Conservation (phyloP, 805 yeast genomes). For the Candida vartiovaarae region DNA sequence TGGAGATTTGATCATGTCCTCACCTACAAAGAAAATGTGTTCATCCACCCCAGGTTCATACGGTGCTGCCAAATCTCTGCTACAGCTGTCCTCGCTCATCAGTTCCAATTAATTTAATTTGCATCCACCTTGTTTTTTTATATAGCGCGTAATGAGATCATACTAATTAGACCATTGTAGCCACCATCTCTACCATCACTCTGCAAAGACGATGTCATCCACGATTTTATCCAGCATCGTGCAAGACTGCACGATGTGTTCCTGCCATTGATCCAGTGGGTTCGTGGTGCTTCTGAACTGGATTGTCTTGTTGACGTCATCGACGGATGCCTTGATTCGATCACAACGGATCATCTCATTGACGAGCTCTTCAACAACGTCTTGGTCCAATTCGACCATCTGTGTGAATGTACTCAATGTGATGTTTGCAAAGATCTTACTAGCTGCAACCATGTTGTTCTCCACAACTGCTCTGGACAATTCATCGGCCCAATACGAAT, state of each 20-base stretch:
- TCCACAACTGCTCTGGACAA: constrained; percentile 11
- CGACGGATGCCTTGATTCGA: constrained; percentile 16
- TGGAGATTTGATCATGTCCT: constrained; percentile 24
- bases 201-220: constrained; percentile 4
- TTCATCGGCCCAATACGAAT: constrained; percentile 1
- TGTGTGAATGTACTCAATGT: constrained; percentile 10
- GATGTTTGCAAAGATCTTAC: constrained; percentile 11
- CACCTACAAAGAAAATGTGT: constrained; percentile 30
- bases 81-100: constrained; percentile 29
- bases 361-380: constrained; percentile 5
- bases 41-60: constrained; percentile 40
- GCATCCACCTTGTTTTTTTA: not conserved
- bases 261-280: constrained; percentile 16
- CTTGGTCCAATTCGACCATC: constrained; percentile 4
- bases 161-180: not conserved
- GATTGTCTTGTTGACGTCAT: constrained; percentile 18
- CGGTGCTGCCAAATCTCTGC: constrained; percentile 39
- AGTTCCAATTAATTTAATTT: constrained; percentile 14
- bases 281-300: constrained; percentile 5
- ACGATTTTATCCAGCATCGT: constrained; percentile 17
- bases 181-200: not conserved
- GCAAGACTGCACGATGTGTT: constrained; percentile 19
- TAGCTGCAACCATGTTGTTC: constrained; percentile 13
- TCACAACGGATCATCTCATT: constrained; percentile 16
- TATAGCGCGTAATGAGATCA: not conserved